A percentile compares a stretch with the other conserved stretches of the same genome.
Evolutionary conservation across 148 eudicot species (phyloP).

Genomic region (Chenopodium suecicum): DNA sequence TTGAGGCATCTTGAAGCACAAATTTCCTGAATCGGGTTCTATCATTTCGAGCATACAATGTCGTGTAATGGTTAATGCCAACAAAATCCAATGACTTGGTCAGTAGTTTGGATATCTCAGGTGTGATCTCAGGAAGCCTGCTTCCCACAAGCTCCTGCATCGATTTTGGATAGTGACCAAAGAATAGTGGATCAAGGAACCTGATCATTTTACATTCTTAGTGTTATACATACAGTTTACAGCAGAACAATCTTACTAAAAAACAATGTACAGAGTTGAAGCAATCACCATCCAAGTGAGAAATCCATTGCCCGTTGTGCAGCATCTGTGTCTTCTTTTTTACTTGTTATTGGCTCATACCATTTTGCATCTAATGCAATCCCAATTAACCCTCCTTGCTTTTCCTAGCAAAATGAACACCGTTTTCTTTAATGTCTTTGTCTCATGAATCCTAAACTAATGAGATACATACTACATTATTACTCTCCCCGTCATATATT

Average conservation of each 20-base stretch:
- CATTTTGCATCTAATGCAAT: slow-evolving; percentile 85
- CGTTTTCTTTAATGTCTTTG: background rate
- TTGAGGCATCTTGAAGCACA: slow-evolving; percentile 64
- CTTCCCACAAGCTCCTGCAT: slow-evolving; percentile 68
- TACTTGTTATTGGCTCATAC: slow-evolving; percentile 75
- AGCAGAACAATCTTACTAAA: background rate
- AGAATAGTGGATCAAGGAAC: slow-evolving; percentile 91
- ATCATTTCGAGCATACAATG: slow-evolving; percentile 84
- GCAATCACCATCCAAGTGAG: slow-evolving; percentile 71
- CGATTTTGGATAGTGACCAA: slow-evolving; percentile 78
- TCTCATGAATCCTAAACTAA: background rate
- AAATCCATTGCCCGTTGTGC: slow-evolving; percentile 86
- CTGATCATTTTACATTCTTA: slow-evolving; percentile 41
- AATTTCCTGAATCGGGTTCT: slow-evolving; percentile 61
- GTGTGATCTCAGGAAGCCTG: slow-evolving; percentile 69
- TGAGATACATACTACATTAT: background rate
- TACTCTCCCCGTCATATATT: background rate
- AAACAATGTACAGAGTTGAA: background rate
- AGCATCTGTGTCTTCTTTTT: slow-evolving; percentile 72
- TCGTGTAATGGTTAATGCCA: slow-evolving; percentile 90
- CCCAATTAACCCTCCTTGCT: slow-evolving; percentile 76
- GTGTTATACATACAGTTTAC: slow-evolving; percentile 19
- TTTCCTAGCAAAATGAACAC: slow-evolving; percentile 36
- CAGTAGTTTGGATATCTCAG: slow-evolving; percentile 42
- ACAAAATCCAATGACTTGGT: slow-evolving; percentile 67